A percentile compares a stretch with the other conserved stretches of the same genome.
Evolutionary conservation across 768 basidiomycete genomes (phyloP).

Genomic region (Russula sp.): DNA sequence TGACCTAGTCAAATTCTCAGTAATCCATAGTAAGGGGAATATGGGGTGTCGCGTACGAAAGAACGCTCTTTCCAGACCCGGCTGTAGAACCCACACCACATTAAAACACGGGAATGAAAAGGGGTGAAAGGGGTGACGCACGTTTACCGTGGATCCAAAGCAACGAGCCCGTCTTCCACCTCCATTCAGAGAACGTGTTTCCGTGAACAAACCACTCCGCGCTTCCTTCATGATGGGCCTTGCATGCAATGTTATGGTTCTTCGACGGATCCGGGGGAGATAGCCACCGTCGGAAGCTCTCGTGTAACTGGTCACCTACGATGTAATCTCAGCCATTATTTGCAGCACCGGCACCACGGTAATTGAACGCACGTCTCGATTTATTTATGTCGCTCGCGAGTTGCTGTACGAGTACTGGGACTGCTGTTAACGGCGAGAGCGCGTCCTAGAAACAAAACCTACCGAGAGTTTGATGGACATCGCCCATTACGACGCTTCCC

Average conservation of each 20-base stretch:
- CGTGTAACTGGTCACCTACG: not conserved
- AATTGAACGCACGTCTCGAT: slow-evolving; percentile 2
- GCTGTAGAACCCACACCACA: not conserved
- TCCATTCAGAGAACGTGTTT: not conserved
- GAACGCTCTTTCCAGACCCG: not conserved
- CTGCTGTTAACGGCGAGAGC: not conserved
- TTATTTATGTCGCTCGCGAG: not conserved
- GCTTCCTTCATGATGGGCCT: not conserved
- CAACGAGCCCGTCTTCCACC: not conserved
- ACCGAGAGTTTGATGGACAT: not conserved
- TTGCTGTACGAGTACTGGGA: not conserved
- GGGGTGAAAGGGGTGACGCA: not conserved
- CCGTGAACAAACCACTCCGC: not conserved
- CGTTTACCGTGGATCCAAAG: slow-evolving; percentile 3
- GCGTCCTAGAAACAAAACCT: not conserved
- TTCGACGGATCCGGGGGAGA: not conserved
- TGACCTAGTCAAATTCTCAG: not conserved
- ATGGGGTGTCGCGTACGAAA: not conserved
- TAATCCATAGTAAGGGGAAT: too few species aligned
- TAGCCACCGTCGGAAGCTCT: not conserved
- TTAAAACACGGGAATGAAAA: not conserved
- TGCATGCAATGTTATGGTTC: not conserved
- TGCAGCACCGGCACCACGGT: too few species aligned
- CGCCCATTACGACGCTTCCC: not conserved
- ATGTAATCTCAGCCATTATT: not conserved